These are phyloP conservation scores for Lasiosphaeris hirsuta DNA, from an alignment of 495 filamentous ascomycete species.

Conservation along the genomic window DNA sequence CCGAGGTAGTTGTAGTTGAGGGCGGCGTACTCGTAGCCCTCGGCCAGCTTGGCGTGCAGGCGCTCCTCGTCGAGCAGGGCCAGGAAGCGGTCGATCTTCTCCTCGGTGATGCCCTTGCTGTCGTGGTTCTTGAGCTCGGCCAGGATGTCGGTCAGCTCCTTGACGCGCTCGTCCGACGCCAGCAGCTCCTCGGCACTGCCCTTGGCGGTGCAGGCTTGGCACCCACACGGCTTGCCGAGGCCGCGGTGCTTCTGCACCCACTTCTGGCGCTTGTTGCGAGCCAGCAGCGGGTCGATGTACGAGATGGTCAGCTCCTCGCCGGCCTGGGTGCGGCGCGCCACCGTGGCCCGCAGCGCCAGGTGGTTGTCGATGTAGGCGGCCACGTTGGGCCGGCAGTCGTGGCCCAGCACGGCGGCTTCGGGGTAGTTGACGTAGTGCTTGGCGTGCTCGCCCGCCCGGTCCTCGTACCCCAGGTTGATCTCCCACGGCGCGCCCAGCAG, in stretches of 20 bases:
- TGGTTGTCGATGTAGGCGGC: constrained; percentile 29
- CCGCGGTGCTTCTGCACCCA: constrained; percentile 22
- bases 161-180: constrained; percentile 24
- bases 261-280: constrained; percentile 19
- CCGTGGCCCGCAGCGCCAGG: constrained; percentile 24
- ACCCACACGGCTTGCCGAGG: constrained; percentile 17
- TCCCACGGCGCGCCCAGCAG: constrained; percentile 33
- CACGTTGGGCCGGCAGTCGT: constrained; percentile 38
- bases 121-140: constrained; percentile 30
- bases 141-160: constrained; percentile 23
- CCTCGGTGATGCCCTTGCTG: constrained; percentile 20
- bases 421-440: constrained; percentile 35
- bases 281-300: constrained; percentile 28
- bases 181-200: constrained; percentile 9
- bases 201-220: constrained; percentile 19
- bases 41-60: constrained; percentile 26
- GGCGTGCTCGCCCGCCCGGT: constrained; percentile 10
- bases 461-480: constrained; percentile 22
- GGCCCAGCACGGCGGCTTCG: constrained; percentile 22
- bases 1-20: constrained; percentile 39
- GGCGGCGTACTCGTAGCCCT: constrained; percentile 36
- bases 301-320: constrained; percentile 36
- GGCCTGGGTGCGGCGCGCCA: constrained; percentile 24
- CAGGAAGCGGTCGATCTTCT: constrained; percentile 30
- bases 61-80: constrained; percentile 28